Evolutionary conservation across 225 moss, liverwort and hornwort species (phyloP).

Genomic region (Lunularia cruciata): DNA sequence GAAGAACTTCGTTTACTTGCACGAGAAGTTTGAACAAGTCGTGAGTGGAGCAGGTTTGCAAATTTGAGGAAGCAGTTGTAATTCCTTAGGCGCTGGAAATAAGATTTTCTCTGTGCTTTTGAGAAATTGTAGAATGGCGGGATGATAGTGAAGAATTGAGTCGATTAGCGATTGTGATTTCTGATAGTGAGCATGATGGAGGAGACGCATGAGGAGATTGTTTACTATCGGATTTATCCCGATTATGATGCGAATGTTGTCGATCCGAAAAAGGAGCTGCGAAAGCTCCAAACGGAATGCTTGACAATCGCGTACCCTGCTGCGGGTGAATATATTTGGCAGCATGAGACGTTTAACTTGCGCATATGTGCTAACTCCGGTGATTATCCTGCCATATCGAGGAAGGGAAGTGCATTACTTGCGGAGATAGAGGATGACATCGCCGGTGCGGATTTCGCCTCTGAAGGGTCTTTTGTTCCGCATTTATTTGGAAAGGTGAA

Average conservation of each 20-base stretch:
- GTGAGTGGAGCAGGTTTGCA: background rate
- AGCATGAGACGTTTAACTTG: constrained; percentile 77
- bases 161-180: background rate
- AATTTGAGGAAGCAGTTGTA: background rate
- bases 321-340: constrained; percentile 75
- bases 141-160: background rate
- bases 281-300: constrained; percentile 42
- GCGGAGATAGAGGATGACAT: constrained; percentile 27
- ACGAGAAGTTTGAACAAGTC: background rate
- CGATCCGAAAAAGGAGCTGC: constrained; percentile 35
- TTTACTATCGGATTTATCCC: constrained; percentile 38
- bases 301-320: constrained; percentile 44
- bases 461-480: constrained; percentile 35
- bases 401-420: background rate
- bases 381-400: constrained; percentile 5
- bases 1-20: background rate
- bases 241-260: constrained; percentile 8
- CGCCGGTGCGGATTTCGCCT: constrained; percentile 9
- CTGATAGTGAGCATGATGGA: constrained; percentile 1
- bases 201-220: constrained; percentile 30
- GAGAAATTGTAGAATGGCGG: background rate
- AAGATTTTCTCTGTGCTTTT: background rate
- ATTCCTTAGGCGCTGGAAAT: background rate
- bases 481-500: constrained; percentile 62
- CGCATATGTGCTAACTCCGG: constrained; percentile 32